Evolutionary conservation across 495 filamentous ascomycete genomes (phyloP).

Genomic region (Penicillium antarcticum): DNA sequence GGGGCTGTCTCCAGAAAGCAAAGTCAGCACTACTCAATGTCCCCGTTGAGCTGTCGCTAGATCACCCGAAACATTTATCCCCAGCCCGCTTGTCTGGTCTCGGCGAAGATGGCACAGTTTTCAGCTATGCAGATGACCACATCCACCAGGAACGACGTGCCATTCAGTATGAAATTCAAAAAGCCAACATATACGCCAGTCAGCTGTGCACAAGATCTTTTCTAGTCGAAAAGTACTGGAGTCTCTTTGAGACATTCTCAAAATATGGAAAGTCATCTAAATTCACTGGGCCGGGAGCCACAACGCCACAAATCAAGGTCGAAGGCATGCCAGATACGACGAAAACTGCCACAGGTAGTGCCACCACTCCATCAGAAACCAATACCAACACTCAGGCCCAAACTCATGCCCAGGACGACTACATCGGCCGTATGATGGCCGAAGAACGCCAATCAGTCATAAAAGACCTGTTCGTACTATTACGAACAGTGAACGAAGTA

Average conservation of each 20-base stretch:
- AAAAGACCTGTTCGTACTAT: constrained; percentile 66
- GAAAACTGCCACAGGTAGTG: background rate
- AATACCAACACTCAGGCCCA: constrained; percentile 5
- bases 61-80: constrained; percentile 17
- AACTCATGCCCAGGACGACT: constrained; percentile 38
- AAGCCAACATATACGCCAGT: constrained; percentile 74
- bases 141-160: constrained; percentile 33
- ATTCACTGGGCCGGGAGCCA: constrained; percentile 11
- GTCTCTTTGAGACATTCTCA: constrained; percentile 54
- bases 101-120: constrained; percentile 20
- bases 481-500: constrained; percentile 68
- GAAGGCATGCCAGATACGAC: constrained; percentile 9
- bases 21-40: constrained; percentile 58
- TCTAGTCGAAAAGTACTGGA: constrained; percentile 79
- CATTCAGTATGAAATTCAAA: constrained; percentile 80
- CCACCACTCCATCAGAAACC: background rate
- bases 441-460: constrained; percentile 71
- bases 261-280: constrained; percentile 26
- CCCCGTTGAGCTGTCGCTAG: constrained; percentile 58
- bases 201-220: constrained; percentile 73
- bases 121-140: constrained; percentile 23
- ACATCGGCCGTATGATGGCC: constrained; percentile 53
- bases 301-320: constrained; percentile 13
- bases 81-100: constrained; percentile 6
- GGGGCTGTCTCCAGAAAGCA: constrained; percentile 55